Conservation (phyloP, 352 stramenopile species). For the Pythium sukuiense region DNA sequence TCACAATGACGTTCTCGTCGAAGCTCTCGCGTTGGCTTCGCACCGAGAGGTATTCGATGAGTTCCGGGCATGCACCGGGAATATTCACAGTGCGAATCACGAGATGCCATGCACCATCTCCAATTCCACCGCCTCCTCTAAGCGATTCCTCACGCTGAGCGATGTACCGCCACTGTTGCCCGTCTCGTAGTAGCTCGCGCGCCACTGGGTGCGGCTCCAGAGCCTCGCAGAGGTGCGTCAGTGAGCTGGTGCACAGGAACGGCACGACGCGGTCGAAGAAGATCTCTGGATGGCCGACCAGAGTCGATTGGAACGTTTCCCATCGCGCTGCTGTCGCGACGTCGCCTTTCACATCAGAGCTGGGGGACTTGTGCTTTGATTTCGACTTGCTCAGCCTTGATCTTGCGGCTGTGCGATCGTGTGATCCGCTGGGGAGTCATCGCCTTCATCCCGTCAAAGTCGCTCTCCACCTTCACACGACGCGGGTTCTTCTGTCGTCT, state of each 20-base stretch:
- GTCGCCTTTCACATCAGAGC: too few relatives aligned
- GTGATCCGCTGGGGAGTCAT: not conserved
- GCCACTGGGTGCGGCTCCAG: not conserved
- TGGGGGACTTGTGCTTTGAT: too few relatives aligned
- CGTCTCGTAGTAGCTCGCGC: conserved; percentile 1
- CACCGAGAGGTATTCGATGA: conserved; percentile 47
- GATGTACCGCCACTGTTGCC: conserved; percentile 17
- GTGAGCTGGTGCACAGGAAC: conserved; percentile 7
- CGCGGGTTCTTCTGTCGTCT: not conserved
- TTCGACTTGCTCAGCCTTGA: not conserved
- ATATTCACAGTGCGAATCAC: conserved; percentile 16
- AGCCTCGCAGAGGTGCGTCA: conserved; percentile 14
- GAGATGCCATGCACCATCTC: too few relatives aligned
- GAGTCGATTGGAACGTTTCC: not conserved
- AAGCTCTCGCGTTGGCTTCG: conserved; percentile 44
- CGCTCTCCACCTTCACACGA: not conserved
- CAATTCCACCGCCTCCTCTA: not conserved
- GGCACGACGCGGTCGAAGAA: conserved; percentile 20
- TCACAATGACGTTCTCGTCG: conserved; percentile 32
- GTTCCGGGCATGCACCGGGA: conserved; percentile 20
- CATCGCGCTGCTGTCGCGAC: too few relatives aligned
- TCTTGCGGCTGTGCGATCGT: not conserved
- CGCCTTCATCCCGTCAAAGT: not conserved
- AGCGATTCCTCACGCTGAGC: conserved; percentile 7
- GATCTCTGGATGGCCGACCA: conserved; percentile 11